phyloP scores from a whole-genome alignment of 2,329 filamentous ascomycete species.

The Trichoderma brevicompactum region DNA sequence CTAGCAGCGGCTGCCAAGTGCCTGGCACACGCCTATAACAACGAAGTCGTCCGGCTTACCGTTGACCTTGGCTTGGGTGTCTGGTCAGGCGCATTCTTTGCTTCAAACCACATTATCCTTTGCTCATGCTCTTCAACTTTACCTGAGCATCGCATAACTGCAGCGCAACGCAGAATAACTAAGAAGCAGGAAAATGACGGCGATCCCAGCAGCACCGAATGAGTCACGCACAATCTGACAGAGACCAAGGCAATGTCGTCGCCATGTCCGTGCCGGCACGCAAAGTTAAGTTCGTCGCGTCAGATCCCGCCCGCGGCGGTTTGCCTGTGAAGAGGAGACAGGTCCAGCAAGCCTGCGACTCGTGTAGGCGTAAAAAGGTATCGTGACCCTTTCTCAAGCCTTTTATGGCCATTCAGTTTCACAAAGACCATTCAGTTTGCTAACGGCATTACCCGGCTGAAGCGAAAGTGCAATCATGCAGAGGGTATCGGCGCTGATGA shows the following conservation, averaged over 20 bases:
- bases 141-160: not conserved
- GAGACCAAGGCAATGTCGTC: conserved; percentile 29
- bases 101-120: not conserved
- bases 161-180: not conserved
- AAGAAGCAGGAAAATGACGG: conserved; percentile 17
- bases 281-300: conserved; percentile 61
- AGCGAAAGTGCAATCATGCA: conserved; percentile 53
- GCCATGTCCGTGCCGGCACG: conserved; percentile 34
- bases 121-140: not conserved
- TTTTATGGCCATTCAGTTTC: not conserved
- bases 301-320: conserved; percentile 54
- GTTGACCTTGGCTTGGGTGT: not conserved
- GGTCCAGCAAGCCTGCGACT: conserved; percentile 60
- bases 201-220: conserved; percentile 4
- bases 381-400: not conserved
- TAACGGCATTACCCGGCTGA: not conserved
- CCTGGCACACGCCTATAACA: not conserved
- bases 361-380: conserved; percentile 61
- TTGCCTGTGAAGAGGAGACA: conserved; percentile 64
- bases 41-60: not conserved
- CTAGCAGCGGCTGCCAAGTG: not conserved
- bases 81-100: not conserved
- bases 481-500: conserved; percentile 42
- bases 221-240: not conserved
- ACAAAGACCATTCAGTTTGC: not conserved